Conservation (phyloP, 2,329 filamentous ascomycete species). For the Acephala macrosclerotiorum region DNA sequence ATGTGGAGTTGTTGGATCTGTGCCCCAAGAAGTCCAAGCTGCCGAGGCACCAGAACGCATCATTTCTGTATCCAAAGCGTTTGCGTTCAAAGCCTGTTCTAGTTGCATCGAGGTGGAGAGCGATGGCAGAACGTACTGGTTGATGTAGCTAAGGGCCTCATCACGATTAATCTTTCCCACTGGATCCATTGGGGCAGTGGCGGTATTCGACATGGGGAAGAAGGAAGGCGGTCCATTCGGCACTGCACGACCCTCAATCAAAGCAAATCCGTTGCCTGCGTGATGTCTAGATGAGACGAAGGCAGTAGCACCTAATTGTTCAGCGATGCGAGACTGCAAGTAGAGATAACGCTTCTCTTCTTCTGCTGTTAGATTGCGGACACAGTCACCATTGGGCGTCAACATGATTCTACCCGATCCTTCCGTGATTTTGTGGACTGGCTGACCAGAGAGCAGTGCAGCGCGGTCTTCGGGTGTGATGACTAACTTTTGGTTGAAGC, state of each 20-base stretch:
- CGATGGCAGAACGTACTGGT: slow-evolving; percentile 69
- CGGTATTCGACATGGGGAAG: slow-evolving; percentile 55
- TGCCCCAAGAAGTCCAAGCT: slow-evolving; percentile 41
- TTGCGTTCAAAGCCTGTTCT: slow-evolving; percentile 45
- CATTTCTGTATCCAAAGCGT: slow-evolving; percentile 41
- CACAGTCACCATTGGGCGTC: slow-evolving; percentile 77
- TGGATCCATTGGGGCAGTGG: slow-evolving; percentile 57
- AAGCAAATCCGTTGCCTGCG: slow-evolving; percentile 62
- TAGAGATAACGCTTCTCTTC: slow-evolving; percentile 76
- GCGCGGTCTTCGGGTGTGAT: slow-evolving; percentile 63
- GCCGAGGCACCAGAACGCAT: slow-evolving; percentile 36
- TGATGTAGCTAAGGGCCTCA: slow-evolving; percentile 72
- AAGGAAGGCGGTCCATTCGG: slow-evolving; percentile 69
- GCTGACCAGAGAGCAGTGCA: slow-evolving; percentile 60
- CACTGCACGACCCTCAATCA: slow-evolving; percentile 70
- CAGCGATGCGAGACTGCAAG: slow-evolving; percentile 67
- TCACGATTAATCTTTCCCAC: slow-evolving; percentile 71
- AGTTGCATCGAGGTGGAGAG: slow-evolving; percentile 45
- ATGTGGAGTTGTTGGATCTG: slow-evolving; percentile 26
- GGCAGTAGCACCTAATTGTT: slow-evolving; percentile 59
- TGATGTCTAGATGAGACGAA: slow-evolving; percentile 65
- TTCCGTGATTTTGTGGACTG: slow-evolving; percentile 68
- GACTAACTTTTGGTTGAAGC: slow-evolving; percentile 50
- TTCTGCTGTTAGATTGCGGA: slow-evolving; percentile 73
- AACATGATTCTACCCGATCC: slow-evolving; percentile 71